Percentiles rank a stretch among this genome's conserved stretches.
These are phyloP conservation scores for Endoconidiophora laricicola DNA, from an alignment of 2,329 filamentous ascomycete genomes.

Conservation along the genomic window DNA sequence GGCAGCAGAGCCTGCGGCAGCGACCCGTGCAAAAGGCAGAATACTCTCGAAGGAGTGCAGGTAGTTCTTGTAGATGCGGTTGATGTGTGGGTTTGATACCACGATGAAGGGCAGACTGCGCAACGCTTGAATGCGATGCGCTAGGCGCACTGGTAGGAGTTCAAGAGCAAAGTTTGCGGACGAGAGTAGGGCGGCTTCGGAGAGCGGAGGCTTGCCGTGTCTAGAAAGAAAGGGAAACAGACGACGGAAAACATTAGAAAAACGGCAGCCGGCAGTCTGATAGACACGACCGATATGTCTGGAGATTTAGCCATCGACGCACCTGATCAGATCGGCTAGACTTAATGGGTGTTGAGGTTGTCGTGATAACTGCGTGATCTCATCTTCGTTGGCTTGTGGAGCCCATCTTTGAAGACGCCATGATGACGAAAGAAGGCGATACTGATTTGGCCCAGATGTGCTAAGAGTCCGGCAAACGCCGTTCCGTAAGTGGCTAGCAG, in stretches of 20 bases:
- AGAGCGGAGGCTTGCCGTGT: constrained; percentile 69
- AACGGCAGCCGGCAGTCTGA: background rate
- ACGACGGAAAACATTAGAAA: background rate
- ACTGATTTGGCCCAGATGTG: no score
- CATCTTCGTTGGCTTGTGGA: constrained; percentile 43
- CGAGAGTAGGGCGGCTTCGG: constrained; percentile 60
- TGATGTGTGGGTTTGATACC: constrained; percentile 92
- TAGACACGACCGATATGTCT: background rate
- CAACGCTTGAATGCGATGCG: constrained; percentile 82
- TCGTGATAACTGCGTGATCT: constrained; percentile 62
- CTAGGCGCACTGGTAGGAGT: constrained; percentile 78
- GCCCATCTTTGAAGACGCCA: background rate
- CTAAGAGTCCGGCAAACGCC: no score
- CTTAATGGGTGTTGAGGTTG: constrained; percentile 68
- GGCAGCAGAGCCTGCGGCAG: constrained; percentile 22
- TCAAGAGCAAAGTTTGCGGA: constrained; percentile 94
- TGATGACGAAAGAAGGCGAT: background rate
- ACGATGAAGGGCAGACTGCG: constrained; percentile 94
- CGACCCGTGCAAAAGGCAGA: constrained; percentile 51
- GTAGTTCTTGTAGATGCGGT: constrained; percentile 91
- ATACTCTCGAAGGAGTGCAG: constrained; percentile 82
- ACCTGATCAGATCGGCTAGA: constrained; percentile 79
- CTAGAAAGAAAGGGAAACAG: constrained; percentile 20
- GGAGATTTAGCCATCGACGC: constrained; percentile 17
- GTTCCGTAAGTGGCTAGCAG: no score